Evolutionary conservation across 192 early-diverging fungal species (phyloP), one percentile per base, ranked within the genome.

Genomic region (Paraglomus occultum): DNA sequence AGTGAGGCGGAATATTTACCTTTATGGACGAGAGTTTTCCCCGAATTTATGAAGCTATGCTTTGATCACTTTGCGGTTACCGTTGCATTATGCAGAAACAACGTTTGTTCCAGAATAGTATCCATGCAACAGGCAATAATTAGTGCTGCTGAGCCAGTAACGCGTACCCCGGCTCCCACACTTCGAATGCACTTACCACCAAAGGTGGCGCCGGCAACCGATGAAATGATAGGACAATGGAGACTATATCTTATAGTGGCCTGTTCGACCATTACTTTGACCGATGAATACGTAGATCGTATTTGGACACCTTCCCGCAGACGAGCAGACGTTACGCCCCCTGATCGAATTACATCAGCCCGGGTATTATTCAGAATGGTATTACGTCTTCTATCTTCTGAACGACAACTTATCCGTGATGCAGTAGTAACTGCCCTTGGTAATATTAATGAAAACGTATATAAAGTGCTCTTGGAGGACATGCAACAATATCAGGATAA

Each of bases 211-310:
- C 60, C 83, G 0, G 84, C 82, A 8, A 86, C 74, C 7, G 74
- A 83, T 42, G 89, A 85, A 31, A 80, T 92, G 18, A 77, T 95
- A 44, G 83, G 85, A 7, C 90, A 93, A 71, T 95, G 91, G 91
- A 77, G 82, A 42, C 77, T 85, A 1, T 92, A 88, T 76, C 71
- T 93, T 1, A 84, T 84, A 3, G 90, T 89, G 74, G 88, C 88
- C 1, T 90, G 85, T 47, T 85, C 89, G 1, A 89, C 85, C 18
- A 87, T 91, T 54, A 81, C 74, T 18, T 71, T 73, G 6, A 67
- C 74, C 1, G 77, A 78, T 44, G 53, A 69, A 42, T 47, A 43
- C 5, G 17, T 23, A 0, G 53, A 69, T 47, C 67, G 44, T 17
- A 18, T 40, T 48, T 63, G 18, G 43, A 20, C 57, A 39, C 20